Evolutionary conservation across 73 alveolate genomes (phyloP), one percentile per base, ranked within the genome.

Genomic region (Paramecium pentaurelia): DNA sequence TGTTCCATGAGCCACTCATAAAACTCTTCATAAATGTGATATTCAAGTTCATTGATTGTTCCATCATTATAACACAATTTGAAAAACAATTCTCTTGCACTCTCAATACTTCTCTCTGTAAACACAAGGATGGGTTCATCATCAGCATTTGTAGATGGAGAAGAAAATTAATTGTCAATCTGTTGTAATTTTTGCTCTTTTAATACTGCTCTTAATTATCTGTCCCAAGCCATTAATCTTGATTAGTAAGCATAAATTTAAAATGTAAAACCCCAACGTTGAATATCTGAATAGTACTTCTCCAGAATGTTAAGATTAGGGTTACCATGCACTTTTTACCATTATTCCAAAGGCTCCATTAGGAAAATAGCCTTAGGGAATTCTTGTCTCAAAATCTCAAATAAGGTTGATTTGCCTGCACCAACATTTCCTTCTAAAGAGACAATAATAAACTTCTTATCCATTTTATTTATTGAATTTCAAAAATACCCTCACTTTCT

Each of bases 381-480:
- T 40, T 80, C 47, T 20, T 40, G 3, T 49, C 73, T 42, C 32
- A 80, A 42, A 25, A 42, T 40, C 25, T 80, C 77, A 42, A 80
- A 47, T 9, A 80, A 25, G 12, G 91, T 80, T 12, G 91, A 80
- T 36, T 80, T 80, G 28, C 91, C 91, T n/a, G 91, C 91, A 11
- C 91, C 91, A 8, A 80, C 58, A 80, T 80, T 80, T 40, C 91
- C 91, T 47, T 80, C 91, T 9, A 80, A 25, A 7, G 91, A 80
- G 6, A 80, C 34, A 9, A 80, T 25, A 0, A 80, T 80, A 36
- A 80, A 80, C 58, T 28, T 40, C 58, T 80, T 80, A 49, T 80
- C 75, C 47, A 28, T 25, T 44, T 73, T 73, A 73, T 36, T 73
- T 36, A 64, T 32, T 32, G 42, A 64, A 28, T 64, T 64, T 64